Conservation (phyloP, 169 alveolate species). For the Eimeria necatrix region DNA sequence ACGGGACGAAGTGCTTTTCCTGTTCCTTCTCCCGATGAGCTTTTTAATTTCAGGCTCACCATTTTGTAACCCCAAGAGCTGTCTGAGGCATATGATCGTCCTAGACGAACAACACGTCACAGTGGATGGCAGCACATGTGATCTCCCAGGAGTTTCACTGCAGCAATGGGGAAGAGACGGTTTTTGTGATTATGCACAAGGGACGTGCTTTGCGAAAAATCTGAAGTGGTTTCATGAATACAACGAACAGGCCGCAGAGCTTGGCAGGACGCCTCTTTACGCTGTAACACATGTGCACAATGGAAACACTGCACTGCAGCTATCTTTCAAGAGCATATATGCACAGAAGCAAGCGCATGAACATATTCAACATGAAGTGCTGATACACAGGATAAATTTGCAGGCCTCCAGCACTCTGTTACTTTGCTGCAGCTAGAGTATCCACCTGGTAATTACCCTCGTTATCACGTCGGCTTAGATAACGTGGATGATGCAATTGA, state of each 20-base stretch:
- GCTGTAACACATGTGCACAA: slow-evolving; percentile 36
- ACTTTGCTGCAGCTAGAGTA: slow-evolving; percentile 45
- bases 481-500: slow-evolving; percentile 59
- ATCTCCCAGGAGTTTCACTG: slow-evolving; percentile 67
- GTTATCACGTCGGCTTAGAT: slow-evolving; percentile 35
- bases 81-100: slow-evolving; percentile 62
- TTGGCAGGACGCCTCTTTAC: slow-evolving; percentile 51
- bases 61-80: slow-evolving; percentile 66
- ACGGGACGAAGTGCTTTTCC: not conserved
- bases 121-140: slow-evolving; percentile 56
- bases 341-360: too few relatives aligned
- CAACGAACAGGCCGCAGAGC: slow-evolving; percentile 60
- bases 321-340: not conserved
- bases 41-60: slow-evolving; percentile 30
- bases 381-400: too few relatives aligned
- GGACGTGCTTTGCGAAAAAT: slow-evolving; percentile 63
- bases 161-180: slow-evolving; percentile 77
- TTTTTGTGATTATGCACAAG: slow-evolving; percentile 48
- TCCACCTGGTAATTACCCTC: slow-evolving; percentile 67
- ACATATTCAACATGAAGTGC: too few relatives aligned
- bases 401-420: not conserved
- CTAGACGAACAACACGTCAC: slow-evolving; percentile 45
- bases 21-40: not conserved
- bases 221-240: slow-evolving; percentile 61
- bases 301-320: not conserved